Percentiles rank a stretch among this genome's conserved stretches.
These are phyloP conservation scores for Elasticomyces elasticus DNA, from an alignment of 495 filamentous ascomycete species.

Conservation along the genomic window DNA sequence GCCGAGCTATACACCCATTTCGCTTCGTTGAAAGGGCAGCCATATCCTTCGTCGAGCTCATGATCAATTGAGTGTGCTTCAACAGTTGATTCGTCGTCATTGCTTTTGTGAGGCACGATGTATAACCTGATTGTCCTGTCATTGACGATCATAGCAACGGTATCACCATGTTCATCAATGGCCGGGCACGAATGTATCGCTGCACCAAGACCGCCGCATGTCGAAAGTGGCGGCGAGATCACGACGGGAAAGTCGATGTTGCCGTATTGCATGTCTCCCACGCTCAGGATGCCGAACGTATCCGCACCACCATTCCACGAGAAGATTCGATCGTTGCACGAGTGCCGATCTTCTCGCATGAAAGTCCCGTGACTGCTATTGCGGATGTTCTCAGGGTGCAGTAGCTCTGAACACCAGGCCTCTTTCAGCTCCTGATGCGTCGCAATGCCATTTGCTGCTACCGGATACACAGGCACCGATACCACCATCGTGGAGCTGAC, in stretches of 20 bases:
- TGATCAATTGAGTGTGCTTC: constrained; percentile 24
- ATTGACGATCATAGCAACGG: constrained; percentile 24
- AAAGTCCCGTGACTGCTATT: constrained; percentile 22
- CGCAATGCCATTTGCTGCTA: constrained; percentile 7
- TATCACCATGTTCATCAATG: constrained; percentile 21
- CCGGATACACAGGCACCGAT: constrained; percentile 19
- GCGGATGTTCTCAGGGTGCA: constrained; percentile 23
- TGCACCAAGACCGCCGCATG: constrained; percentile 19
- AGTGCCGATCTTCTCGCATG: constrained; percentile 14
- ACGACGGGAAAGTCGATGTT: constrained; percentile 23
- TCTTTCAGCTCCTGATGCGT: constrained; percentile 22
- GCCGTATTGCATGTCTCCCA: constrained; percentile 19
- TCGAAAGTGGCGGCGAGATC: constrained; percentile 20
- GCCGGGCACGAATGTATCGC: constrained; percentile 21
- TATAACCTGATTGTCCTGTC: constrained; percentile 21
- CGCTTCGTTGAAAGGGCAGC: constrained; percentile 19
- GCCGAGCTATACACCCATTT: constrained; percentile 16
- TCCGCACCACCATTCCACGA: constrained; percentile 20
- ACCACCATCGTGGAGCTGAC: constrained; percentile 19
- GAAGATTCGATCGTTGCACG: constrained; percentile 19
- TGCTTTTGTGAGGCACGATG: constrained; percentile 14
- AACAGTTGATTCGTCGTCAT: constrained; percentile 13
- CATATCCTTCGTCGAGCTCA: constrained; percentile 22
- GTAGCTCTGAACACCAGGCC: constrained; percentile 21
- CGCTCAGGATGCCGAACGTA: constrained; percentile 19